These are phyloP conservation scores for Microthlaspi erraticum DNA, from an alignment of 345 rosid genomes.

Conservation along the genomic window DNA sequence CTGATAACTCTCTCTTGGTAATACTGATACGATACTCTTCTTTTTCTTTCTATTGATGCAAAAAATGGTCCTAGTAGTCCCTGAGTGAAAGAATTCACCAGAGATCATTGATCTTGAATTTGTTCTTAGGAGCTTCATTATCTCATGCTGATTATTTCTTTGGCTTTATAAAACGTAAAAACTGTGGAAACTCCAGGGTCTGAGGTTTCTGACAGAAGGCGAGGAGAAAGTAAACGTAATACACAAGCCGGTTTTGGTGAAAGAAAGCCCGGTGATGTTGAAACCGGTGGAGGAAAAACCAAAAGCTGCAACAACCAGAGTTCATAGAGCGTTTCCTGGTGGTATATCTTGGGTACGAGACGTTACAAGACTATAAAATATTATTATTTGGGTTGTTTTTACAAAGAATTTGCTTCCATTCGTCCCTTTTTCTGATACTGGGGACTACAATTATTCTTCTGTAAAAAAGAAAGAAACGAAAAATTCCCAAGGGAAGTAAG, in stretches of 20 bases:
- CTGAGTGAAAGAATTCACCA: not conserved
- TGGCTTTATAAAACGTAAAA: conserved; percentile 20
- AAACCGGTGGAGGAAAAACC: conserved; percentile 36
- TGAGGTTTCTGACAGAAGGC: conserved; percentile 68
- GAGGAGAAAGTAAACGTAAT: conserved; percentile 39
- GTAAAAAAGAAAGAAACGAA: not conserved
- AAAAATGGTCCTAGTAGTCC: not conserved
- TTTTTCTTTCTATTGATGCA: not conserved
- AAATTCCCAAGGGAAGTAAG: conserved; percentile 18
- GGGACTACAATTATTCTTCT: conserved; percentile 6
- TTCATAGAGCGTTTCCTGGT: conserved; percentile 70
- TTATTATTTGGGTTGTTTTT: not conserved
- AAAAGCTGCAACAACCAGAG: conserved; percentile 49
- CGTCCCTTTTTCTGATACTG: conserved; percentile 26
- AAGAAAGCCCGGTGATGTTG: conserved; percentile 36
- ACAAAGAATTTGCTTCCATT: conserved; percentile 18
- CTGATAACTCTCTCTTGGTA: conserved; percentile 48
- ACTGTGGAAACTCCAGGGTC: conserved; percentile 63
- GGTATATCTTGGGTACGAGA: conserved; percentile 69
- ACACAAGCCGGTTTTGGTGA: conserved; percentile 43
- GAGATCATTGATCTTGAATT: conserved; percentile 15
- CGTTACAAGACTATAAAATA: conserved; percentile 27
- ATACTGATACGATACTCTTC: conserved; percentile 1
- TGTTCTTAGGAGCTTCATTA: not conserved
- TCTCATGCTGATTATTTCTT: conserved; percentile 2